Conservation (phyloP, 2,329 filamentous ascomycete genomes). For the Aureobasidium mangrovei region DNA sequence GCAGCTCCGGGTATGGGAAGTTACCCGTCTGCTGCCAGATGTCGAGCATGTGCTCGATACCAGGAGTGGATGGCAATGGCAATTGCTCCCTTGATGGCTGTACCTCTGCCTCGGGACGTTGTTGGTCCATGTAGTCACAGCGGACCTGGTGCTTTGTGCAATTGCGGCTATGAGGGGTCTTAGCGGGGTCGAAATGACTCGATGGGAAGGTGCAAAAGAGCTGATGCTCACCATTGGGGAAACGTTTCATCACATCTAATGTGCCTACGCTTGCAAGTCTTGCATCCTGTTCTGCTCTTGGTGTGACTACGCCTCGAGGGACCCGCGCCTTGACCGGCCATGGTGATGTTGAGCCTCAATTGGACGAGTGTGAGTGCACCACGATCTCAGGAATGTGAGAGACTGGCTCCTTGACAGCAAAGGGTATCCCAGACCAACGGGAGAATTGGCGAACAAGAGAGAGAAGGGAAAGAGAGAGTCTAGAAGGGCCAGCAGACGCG, state of each 20-base stretch:
- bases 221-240: conserved; percentile 69
- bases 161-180: conserved; percentile 59
- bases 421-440: background rate
- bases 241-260: conserved; percentile 97
- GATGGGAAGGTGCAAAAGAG: conserved; percentile 21
- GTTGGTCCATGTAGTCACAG: conserved; percentile 92
- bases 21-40: conserved; percentile 76
- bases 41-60: conserved; percentile 72
- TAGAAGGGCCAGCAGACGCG: conserved; percentile 11
- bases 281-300: conserved; percentile 97
- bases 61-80: conserved; percentile 73
- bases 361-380: background rate
- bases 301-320: conserved; percentile 88
- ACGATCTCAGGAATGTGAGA: background rate
- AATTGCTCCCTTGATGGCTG: conserved; percentile 44
- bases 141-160: conserved; percentile 98
- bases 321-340: conserved; percentile 92
- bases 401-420: background rate
- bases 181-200: conserved; percentile 17
- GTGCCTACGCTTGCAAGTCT: conserved; percentile 94
- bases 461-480: conserved; percentile 1
- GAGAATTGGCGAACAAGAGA: background rate
- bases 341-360: conserved; percentile 30
- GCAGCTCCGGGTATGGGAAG: conserved; percentile 76
- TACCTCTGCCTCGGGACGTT: conserved; percentile 53